Conservation (phyloP, 768 basidiomycete genomes). For the Butyriboletus loyo region DNA sequence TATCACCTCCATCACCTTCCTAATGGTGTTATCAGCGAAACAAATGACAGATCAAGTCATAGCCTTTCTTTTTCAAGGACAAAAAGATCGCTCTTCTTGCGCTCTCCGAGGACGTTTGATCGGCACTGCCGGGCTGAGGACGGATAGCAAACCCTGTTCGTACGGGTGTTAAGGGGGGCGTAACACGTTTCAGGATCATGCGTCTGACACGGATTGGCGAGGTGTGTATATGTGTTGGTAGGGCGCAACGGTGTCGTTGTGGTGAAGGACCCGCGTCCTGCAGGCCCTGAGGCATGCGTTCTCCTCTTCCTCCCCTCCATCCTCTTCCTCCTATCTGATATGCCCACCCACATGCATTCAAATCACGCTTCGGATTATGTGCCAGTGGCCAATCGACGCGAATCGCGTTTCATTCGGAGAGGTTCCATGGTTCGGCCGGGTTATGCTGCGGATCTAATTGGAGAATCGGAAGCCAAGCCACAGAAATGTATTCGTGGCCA, state of each 20-base stretch:
- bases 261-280: slow-evolving; percentile 2
- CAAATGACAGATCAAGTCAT: slow-evolving; percentile 9
- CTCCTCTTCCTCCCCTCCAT: neutral
- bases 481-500: slow-evolving; percentile 10
- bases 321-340: neutral
- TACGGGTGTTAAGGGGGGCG: neutral
- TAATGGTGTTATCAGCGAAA: slow-evolving; percentile 19
- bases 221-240: neutral
- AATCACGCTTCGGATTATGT: slow-evolving; percentile 1
- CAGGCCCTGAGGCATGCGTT: slow-evolving; percentile 7
- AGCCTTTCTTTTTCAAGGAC: neutral
- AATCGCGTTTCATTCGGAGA: neutral
- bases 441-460: slow-evolving; percentile 3
- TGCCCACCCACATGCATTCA: neutral
- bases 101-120: slow-evolving; percentile 18
- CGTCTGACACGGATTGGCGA: slow-evolving; percentile 3
- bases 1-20: slow-evolving; percentile 14
- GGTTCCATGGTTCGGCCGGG: neutral
- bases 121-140: neutral
- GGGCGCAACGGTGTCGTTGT: slow-evolving; percentile 13
- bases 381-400: neutral
- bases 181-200: slow-evolving; percentile 19
- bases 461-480: slow-evolving; percentile 8
- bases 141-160: neutral
- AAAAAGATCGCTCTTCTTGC: slow-evolving; percentile 1